phyloP scores from a whole-genome alignment of 176 grass and related monocot species.

The Triticum monococcum region DNA sequence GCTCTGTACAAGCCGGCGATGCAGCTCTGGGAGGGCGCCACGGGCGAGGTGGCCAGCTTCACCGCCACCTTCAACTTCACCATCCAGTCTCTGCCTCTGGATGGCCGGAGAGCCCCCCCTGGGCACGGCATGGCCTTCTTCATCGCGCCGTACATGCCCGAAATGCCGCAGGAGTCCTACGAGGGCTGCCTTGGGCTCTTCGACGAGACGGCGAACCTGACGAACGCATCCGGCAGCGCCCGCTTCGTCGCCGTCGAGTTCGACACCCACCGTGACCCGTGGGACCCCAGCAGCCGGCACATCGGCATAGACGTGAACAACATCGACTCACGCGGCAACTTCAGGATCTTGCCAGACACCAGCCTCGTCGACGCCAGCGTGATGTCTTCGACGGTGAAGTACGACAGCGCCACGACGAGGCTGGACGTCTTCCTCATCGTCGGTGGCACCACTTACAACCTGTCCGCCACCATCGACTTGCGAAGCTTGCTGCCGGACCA shows the following conservation, averaged over 20 bases:
- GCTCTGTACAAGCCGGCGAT: background rate
- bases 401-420: slow-evolving; percentile 28
- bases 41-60: background rate
- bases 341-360: slow-evolving; percentile 8
- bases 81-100: too few relatives aligned
- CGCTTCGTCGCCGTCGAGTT: slow-evolving; percentile 57
- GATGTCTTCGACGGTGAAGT: slow-evolving; percentile 20
- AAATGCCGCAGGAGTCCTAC: slow-evolving; percentile 32
- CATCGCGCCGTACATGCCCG: slow-evolving; percentile 33
- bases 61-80: background rate
- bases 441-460: background rate
- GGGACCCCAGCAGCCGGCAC: slow-evolving; percentile 45
- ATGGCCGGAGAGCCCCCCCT: too few relatives aligned
- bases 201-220: background rate
- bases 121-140: slow-evolving; percentile 61
- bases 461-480: slow-evolving; percentile 30
- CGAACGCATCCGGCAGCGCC: background rate
- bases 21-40: background rate
- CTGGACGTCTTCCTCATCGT: slow-evolving; percentile 5
- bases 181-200: slow-evolving; percentile 45
- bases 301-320: slow-evolving; percentile 47
- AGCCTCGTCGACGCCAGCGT: slow-evolving; percentile 30
- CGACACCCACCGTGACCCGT: slow-evolving; percentile 25
- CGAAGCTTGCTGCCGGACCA: slow-evolving; percentile 16
- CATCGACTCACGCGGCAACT: slow-evolving; percentile 25